phyloP scores from a whole-genome alignment of 192 early-diverging fungal species.

The Coemansia reversa region DNA sequence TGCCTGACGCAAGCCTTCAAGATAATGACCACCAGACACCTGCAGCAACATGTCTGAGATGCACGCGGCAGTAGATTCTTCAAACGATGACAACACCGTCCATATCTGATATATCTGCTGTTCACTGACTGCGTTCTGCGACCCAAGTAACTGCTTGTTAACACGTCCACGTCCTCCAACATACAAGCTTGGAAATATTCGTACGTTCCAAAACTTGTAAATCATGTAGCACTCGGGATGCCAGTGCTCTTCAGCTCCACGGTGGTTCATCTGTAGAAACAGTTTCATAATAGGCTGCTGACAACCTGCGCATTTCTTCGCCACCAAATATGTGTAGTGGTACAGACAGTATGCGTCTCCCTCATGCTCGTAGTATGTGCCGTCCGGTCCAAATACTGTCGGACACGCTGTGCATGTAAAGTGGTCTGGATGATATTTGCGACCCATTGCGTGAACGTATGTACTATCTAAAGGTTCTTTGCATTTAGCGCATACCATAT shows the following conservation, averaged over 20 bases:
- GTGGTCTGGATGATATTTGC: slow-evolving; percentile 97
- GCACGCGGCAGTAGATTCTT: slow-evolving; percentile 93
- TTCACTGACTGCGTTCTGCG: slow-evolving; percentile 58
- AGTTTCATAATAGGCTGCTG: slow-evolving; percentile 92
- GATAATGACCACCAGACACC: slow-evolving; percentile 80
- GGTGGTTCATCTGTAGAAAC: slow-evolving; percentile 90
- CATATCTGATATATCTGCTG: slow-evolving; percentile 90
- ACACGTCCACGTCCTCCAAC: slow-evolving; percentile 46
- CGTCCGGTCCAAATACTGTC: slow-evolving; percentile 90
- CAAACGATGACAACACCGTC: slow-evolving; percentile 89
- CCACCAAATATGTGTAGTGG: slow-evolving; percentile 90
- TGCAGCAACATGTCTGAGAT: slow-evolving; percentile 94
- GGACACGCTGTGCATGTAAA: slow-evolving; percentile 93
- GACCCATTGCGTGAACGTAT: slow-evolving; percentile 87
- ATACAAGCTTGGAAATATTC: slow-evolving; percentile 50
- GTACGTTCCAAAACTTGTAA: slow-evolving; percentile 74
- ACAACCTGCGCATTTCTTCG: slow-evolving; percentile 95
- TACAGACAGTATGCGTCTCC: slow-evolving; percentile 90
- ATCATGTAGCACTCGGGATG: slow-evolving; percentile 99
- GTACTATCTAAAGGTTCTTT: slow-evolving; percentile 83
- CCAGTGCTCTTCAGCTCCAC: slow-evolving; percentile 83
- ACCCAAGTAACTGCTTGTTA: slow-evolving; percentile 49
- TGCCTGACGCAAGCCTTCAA: slow-evolving; percentile 80
- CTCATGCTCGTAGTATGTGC: slow-evolving; percentile 95
- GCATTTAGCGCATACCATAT: slow-evolving; percentile 66